Conservation (phyloP, 148 eudicot species). For the Vaccinium darrowii region DNA sequence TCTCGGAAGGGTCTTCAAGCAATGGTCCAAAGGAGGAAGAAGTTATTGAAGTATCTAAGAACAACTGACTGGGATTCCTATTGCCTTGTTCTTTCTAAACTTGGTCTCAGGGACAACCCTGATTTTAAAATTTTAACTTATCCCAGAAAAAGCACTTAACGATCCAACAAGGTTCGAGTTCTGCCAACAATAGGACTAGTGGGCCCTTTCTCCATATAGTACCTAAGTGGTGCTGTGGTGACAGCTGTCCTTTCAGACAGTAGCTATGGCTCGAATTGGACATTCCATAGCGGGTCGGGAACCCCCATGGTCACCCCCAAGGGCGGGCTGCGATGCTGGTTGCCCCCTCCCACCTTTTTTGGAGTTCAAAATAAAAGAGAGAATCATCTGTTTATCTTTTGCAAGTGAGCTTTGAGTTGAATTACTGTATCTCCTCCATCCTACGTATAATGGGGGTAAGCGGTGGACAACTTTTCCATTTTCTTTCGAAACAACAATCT, state of each 20-base stretch:
- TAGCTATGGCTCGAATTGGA: too few relatives aligned
- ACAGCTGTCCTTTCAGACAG: too few relatives aligned
- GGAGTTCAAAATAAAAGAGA: background rate
- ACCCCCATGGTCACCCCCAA: too few relatives aligned
- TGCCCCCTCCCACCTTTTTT: too few relatives aligned
- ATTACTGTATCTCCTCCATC: background rate
- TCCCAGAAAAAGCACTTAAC: background rate
- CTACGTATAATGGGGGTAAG: background rate
- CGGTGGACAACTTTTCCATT: too few relatives aligned
- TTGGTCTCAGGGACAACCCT: slow-evolving; percentile 66
- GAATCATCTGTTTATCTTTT: background rate
- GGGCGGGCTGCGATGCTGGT: too few relatives aligned
- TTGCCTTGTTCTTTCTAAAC: slow-evolving; percentile 62
- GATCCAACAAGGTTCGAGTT: too few relatives aligned
- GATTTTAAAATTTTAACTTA: slow-evolving; percentile 15
- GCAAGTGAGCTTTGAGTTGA: background rate
- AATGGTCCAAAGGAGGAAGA: slow-evolving; percentile 70
- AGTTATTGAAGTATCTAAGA: slow-evolving; percentile 60
- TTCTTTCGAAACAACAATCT: too few relatives aligned
- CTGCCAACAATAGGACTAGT: too few relatives aligned
- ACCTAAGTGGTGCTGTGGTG: too few relatives aligned
- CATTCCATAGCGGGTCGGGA: too few relatives aligned
- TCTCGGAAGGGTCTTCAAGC: slow-evolving; percentile 58
- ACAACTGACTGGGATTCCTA: slow-evolving; percentile 76
- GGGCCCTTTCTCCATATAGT: too few relatives aligned